phyloP scores from a whole-genome alignment of 148 eudicot genomes.

The Cornus suecica region DNA sequence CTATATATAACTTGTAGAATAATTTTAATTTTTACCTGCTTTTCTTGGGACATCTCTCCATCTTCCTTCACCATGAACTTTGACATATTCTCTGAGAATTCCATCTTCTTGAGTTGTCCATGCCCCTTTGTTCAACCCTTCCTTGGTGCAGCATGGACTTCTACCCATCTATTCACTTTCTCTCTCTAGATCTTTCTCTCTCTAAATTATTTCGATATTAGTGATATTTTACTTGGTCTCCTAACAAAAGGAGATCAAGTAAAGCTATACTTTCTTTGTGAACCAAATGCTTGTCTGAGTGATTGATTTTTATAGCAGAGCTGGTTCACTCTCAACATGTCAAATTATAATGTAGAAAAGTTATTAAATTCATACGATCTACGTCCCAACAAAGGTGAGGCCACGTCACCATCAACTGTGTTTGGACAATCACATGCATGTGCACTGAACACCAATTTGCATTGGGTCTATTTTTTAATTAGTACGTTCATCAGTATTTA shows the following conservation, averaged over 20 bases:
- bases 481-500: too few relatives aligned
- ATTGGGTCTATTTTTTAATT: not conserved
- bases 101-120: slow-evolving; percentile 4
- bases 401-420: not conserved
- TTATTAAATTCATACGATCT: not conserved
- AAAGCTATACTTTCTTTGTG: not conserved
- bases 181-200: not conserved
- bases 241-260: too few relatives aligned
- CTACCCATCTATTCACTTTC: not conserved
- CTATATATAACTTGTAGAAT: too few relatives aligned
- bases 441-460: not conserved
- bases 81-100: slow-evolving; percentile 3
- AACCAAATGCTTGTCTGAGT: not conserved
- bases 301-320: not conserved
- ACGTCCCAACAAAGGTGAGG: not conserved
- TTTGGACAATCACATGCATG: not conserved
- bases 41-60: not conserved
- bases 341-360: too few relatives aligned
- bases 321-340: not conserved
- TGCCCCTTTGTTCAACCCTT: slow-evolving; percentile 9
- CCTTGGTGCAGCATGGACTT: slow-evolving; percentile 4
- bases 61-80: slow-evolving; percentile 7
- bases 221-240: too few relatives aligned
- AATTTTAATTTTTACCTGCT: not conserved
- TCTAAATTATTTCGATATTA: too few relatives aligned